Conservation (phyloP, 352 stramenopile genomes). For the Globisporangium parvum region DNA sequence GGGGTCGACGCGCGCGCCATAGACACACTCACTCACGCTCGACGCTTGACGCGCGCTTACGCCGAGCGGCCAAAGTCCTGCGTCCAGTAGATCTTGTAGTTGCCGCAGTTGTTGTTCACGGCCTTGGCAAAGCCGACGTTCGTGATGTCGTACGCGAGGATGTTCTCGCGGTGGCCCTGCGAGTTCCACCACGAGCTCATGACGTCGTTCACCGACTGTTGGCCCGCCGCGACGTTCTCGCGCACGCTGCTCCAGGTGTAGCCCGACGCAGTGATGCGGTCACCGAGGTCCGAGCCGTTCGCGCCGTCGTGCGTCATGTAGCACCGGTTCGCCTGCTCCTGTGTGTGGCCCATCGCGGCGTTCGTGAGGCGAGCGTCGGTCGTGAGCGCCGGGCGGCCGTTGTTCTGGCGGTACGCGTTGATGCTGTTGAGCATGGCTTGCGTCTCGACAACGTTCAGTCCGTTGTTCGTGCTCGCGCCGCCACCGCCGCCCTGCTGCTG, state of each 20-base stretch:
- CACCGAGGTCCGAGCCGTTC: slow-evolving; percentile 28
- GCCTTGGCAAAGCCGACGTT: slow-evolving; percentile 14
- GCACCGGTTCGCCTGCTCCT: slow-evolving; percentile 37
- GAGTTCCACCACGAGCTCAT: slow-evolving; percentile 58
- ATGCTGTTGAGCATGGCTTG: slow-evolving; percentile 40
- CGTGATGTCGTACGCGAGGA: slow-evolving; percentile 16
- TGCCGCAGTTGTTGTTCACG: slow-evolving; percentile 11
- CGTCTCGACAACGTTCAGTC: slow-evolving; percentile 24
- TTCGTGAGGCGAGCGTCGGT: slow-evolving; percentile 29
- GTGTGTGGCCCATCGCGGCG: slow-evolving; percentile 33
- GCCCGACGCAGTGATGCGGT: slow-evolving; percentile 28
- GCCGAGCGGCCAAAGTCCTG: slow-evolving; percentile 13
- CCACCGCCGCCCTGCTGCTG: slow-evolving; percentile 3
- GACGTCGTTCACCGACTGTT: slow-evolving; percentile 25
- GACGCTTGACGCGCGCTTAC: slow-evolving; percentile 1
- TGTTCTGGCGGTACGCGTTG: slow-evolving; percentile 41
- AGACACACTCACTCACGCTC: slow-evolving; percentile 4
- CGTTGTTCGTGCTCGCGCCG: slow-evolving; percentile 19
- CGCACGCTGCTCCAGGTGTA: slow-evolving; percentile 33
- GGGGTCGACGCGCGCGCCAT: background rate
- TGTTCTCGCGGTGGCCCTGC: slow-evolving; percentile 37
- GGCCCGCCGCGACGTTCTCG: slow-evolving; percentile 53
- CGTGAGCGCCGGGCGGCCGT: slow-evolving; percentile 28
- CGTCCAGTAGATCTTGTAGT: slow-evolving; percentile 17
- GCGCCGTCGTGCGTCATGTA: slow-evolving; percentile 37